Evolutionary conservation across 768 basidiomycete species (phyloP), one percentile per base, ranked within the genome.

Genomic region (Glaciozyma antarctica): DNA sequence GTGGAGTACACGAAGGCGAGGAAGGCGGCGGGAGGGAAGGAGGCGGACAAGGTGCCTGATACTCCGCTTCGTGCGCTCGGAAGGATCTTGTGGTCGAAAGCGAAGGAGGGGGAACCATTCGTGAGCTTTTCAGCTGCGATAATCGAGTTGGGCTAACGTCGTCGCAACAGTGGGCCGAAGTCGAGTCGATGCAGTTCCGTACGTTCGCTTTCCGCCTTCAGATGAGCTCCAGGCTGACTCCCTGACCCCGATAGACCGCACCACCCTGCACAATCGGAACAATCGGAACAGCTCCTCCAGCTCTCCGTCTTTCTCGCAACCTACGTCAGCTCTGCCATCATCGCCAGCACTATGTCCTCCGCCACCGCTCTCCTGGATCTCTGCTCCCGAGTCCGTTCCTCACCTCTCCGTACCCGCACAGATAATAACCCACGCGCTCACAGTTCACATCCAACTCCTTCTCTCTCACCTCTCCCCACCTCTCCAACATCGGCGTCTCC

Each of bases 401-500:
- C 22, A 12, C 26, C 43, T 21, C 41, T 24, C 30, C 15, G 1
- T n/a, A n/a, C 26, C 30, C 15, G 6, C 41, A n/a, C 28, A n/a
- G 2, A 22, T 43, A n/a, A 12, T 45, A 1, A 13, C 44, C 3
- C 3, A 28, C 19, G 30, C 19, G 15, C 19, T 22, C 22, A 7
- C 68, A 98, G 92, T 92, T 97, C 75, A 83, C 84, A 15, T 88
- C 89, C 10, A 99, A 99, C 75, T 86, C 94, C 0, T 88, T 97
- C 73, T 87, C 92, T 0, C 78, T 95, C 15, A 86, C 90, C 1
- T 82, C 86, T 0, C 84, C 88, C 0, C 81, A 87, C 6, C 79
- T 98, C 21, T 82, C 83, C 3, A 87, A 92, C 0, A 79, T 97
- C 44, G 94, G 94, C 9, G 85, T 86, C 3, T 84, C 86, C n/a